Conservation (phyloP, 1,284 basidiomycete genomes). For the Cerrena zonata region DNA sequence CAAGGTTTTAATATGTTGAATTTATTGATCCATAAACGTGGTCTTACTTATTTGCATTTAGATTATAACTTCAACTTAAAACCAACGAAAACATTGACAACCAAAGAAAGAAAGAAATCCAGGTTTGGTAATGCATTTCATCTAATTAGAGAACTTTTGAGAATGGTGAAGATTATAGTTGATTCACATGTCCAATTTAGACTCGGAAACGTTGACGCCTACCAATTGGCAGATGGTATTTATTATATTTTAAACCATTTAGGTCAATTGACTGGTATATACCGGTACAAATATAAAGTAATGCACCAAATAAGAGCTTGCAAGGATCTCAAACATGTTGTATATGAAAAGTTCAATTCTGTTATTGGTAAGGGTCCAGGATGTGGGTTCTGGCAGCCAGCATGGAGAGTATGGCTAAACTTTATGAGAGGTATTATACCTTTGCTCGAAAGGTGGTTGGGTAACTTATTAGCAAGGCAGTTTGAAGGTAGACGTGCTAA, state of each 20-base stretch:
- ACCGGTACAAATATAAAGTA: slow-evolving; percentile 97
- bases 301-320: slow-evolving; percentile 99
- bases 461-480: slow-evolving; percentile 94
- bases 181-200: slow-evolving; percentile 99
- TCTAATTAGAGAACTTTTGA: slow-evolving; percentile 93
- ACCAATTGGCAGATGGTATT: slow-evolving; percentile 96
- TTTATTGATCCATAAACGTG: slow-evolving; percentile 85
- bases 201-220: slow-evolving; percentile 96
- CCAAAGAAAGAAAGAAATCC: slow-evolving; percentile 99
- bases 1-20: slow-evolving; percentile 99
- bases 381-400: slow-evolving; percentile 99
- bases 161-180: slow-evolving; percentile 96
- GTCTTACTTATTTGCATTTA: slow-evolving; percentile 90
- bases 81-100: slow-evolving; percentile 97
- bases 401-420: slow-evolving; percentile 99
- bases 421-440: slow-evolving; percentile 99
- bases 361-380: slow-evolving; percentile 99
- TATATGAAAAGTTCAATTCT: slow-evolving; percentile 98
- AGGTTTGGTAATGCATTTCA: slow-evolving; percentile 99
- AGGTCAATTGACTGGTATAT: slow-evolving; percentile 97
- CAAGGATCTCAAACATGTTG: slow-evolving; percentile 97
- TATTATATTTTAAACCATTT: slow-evolving; percentile 98
- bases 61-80: slow-evolving; percentile 96
- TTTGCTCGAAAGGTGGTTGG: slow-evolving; percentile 93
- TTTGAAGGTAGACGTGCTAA: slow-evolving; percentile 98